Percentiles rank a stretch among this genome's conserved stretches.
phyloP scores from a whole-genome alignment of 2,329 filamentous ascomycete genomes.

The Oidium heveae region DNA sequence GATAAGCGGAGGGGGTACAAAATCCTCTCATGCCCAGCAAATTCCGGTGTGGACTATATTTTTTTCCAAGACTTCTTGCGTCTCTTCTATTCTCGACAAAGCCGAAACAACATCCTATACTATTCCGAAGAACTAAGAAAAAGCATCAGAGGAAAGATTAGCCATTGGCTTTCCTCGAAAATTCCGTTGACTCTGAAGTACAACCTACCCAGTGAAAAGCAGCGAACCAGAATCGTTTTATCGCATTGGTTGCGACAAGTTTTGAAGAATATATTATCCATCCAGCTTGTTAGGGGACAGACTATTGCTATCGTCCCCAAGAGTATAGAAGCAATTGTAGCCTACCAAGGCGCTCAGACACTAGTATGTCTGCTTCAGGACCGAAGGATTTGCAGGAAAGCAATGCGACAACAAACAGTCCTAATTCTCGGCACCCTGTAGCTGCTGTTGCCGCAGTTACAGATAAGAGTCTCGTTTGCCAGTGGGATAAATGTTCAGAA shows the following conservation, averaged over 20 bases:
- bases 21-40: not conserved
- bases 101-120: not conserved
- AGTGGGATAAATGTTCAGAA: constrained; percentile 18
- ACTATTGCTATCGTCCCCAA: not conserved
- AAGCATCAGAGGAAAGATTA: not conserved
- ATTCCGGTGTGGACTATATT: not conserved
- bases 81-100: not conserved
- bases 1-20: constrained; percentile 1
- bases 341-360: not conserved
- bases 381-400: constrained; percentile 6
- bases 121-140: not conserved
- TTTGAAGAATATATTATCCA: not conserved
- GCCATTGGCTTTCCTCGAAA: not conserved
- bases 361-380: constrained; percentile 5
- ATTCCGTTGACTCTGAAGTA: too few relatives aligned
- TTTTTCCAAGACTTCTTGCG: constrained; percentile 1
- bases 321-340: not conserved
- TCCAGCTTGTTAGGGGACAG: not conserved
- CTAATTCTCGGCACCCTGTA: constrained; percentile 6
- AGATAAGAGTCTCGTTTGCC: constrained; percentile 16
- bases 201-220: too few relatives aligned
- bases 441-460: constrained; percentile 1
- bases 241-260: too few relatives aligned
- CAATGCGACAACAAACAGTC: constrained; percentile 4
- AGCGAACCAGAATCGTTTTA: too few relatives aligned